These are phyloP conservation scores for Globisporangium solare DNA, from an alignment of 352 stramenopile genomes.

Conservation along the genomic window DNA sequence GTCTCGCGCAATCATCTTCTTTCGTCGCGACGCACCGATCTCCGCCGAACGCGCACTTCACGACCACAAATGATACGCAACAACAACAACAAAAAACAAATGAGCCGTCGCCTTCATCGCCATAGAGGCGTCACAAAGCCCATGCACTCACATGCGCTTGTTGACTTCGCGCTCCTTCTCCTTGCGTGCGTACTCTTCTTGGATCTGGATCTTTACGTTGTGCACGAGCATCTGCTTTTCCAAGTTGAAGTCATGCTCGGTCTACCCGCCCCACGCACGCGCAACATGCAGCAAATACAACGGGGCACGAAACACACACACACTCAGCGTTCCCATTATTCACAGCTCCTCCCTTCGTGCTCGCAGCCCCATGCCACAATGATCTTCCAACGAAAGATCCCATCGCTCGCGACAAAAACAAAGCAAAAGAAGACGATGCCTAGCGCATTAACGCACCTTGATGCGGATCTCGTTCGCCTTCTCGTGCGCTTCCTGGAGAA, in stretches of 20 bases:
- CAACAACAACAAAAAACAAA: neutral
- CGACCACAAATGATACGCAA: neutral
- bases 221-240: slow-evolving; percentile 99
- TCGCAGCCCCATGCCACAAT: no score
- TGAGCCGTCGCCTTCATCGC: neutral
- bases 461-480: slow-evolving; percentile 99
- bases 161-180: slow-evolving; percentile 97
- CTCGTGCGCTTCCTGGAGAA: slow-evolving; percentile 98
- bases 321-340: neutral
- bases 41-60: slow-evolving; percentile 86
- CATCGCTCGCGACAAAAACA: neutral
- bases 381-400: neutral
- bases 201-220: slow-evolving; percentile 97
- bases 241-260: slow-evolving; percentile 98
- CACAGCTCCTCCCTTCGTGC: no score
- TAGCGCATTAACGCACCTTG: slow-evolving; percentile 72
- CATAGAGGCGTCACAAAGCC: neutral
- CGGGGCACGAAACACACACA: neutral
- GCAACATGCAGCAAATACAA: slow-evolving; percentile 5
- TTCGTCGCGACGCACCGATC: slow-evolving; percentile 92
- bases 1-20: slow-evolving; percentile 96
- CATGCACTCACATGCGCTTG: slow-evolving; percentile 73
- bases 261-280: slow-evolving; percentile 48
- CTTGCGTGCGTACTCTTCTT: slow-evolving; percentile 97
- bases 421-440: no score